Evolutionary conservation across 73 alveolate genomes (phyloP).

Genomic region (Paramecium biaurelia): DNA sequence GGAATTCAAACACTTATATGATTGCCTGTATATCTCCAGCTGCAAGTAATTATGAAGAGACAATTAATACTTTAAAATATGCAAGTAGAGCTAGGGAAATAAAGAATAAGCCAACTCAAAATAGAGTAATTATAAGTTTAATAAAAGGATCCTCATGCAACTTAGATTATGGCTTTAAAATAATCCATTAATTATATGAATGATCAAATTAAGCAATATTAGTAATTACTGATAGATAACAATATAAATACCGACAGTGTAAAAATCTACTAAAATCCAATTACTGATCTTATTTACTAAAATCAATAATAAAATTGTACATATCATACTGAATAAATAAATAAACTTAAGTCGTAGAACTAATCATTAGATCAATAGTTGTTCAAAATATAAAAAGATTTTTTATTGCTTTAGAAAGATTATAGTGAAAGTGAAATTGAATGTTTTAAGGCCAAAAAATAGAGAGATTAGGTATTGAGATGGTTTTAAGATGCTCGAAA

Average conservation of each 20-base stretch:
- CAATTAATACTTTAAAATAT: constrained; percentile 91
- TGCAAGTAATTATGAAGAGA: constrained; percentile 91
- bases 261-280: neutral
- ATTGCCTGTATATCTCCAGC: constrained; percentile 97
- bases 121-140: constrained; percentile 58
- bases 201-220: neutral
- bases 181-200: constrained; percentile 68
- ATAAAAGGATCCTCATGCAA: constrained; percentile 78
- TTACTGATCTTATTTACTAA: neutral
- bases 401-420: neutral
- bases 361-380: neutral
- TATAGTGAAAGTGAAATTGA: constrained; percentile 7
- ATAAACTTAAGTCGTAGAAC: neutral
- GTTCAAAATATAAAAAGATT: neutral
- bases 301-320: neutral
- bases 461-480: neutral
- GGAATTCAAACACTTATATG: constrained; percentile 94
- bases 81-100: constrained; percentile 96
- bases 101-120: constrained; percentile 85
- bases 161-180: constrained; percentile 74
- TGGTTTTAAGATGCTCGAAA: constrained; percentile 8
- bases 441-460: neutral
- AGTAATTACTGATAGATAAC: neutral
- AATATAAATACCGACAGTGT: constrained; percentile 8
- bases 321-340: neutral